phyloP scores from a whole-genome alignment of 345 rosid genomes.

The Adansonia digitata region DNA sequence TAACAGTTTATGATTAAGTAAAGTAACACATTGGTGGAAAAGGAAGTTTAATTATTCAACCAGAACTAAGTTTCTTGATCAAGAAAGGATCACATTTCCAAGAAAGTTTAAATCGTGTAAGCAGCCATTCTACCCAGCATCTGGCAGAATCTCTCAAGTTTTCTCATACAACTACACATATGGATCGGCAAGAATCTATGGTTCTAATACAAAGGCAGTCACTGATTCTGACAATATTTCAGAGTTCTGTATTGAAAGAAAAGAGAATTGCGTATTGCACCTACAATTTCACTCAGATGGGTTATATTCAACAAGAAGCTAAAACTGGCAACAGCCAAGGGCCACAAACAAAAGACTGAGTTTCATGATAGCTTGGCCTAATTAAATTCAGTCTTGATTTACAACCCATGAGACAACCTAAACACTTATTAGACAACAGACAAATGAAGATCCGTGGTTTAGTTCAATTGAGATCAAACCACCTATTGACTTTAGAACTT shows the following conservation, averaged over 20 bases:
- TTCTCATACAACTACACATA: neutral
- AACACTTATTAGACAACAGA: neutral
- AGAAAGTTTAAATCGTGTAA: neutral
- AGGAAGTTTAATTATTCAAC: neutral
- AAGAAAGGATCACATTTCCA: constrained; percentile 11
- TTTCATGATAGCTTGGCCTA: neutral
- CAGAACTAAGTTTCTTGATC: neutral
- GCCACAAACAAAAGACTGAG: neutral
- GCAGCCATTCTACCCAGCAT: neutral
- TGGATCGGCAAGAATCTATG: neutral
- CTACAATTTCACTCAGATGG: neutral
- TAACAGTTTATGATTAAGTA: neutral
- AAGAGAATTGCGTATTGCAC: neutral
- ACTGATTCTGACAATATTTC: neutral
- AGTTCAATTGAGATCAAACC: neutral
- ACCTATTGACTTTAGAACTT: neutral
- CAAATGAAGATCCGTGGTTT: neutral
- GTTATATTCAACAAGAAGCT: neutral
- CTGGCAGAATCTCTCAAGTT: neutral
- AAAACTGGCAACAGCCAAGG: neutral
- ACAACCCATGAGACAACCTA: neutral
- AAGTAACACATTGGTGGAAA: neutral
- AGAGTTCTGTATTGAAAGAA: neutral
- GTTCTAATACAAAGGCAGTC: neutral
- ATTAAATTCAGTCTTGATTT: neutral